These are phyloP conservation scores for Hymenoscyphus infarciens DNA, from an alignment of 2,329 filamentous ascomycete genomes.

Conservation along the genomic window DNA sequence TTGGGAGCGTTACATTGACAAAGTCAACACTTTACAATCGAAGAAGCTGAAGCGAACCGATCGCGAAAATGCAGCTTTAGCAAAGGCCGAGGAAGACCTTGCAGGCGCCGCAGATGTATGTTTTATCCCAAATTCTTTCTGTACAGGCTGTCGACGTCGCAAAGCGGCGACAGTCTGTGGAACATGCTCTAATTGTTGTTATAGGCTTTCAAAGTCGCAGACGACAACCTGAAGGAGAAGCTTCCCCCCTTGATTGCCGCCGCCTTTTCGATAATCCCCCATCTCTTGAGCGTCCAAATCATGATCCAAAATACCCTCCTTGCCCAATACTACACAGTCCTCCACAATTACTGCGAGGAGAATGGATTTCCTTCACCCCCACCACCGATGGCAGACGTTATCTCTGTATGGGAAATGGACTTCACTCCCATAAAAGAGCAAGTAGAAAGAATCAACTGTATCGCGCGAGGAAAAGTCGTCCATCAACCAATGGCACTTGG, in stretches of 20 bases:
- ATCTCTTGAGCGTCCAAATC: slow-evolving; percentile 66
- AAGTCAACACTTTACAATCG: slow-evolving; percentile 59
- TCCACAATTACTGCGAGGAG: slow-evolving; percentile 70
- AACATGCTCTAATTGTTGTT: slow-evolving; percentile 16
- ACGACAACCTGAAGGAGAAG: slow-evolving; percentile 67
- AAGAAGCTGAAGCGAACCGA: slow-evolving; percentile 68
- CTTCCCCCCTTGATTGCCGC: slow-evolving; percentile 70
- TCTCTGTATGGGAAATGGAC: slow-evolving; percentile 60
- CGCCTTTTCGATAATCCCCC: slow-evolving; percentile 70
- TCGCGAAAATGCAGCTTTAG: slow-evolving; percentile 68
- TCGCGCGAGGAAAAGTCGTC: slow-evolving; percentile 65
- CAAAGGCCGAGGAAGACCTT: slow-evolving; percentile 69
- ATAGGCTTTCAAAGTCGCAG: slow-evolving; percentile 69
- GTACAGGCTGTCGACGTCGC: no score
- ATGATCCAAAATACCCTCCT: slow-evolving; percentile 75
- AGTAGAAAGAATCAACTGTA: slow-evolving; percentile 60
- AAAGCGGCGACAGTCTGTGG: slow-evolving; percentile 3
- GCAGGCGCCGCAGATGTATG: slow-evolving; percentile 60
- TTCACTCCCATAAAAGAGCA: slow-evolving; percentile 63
- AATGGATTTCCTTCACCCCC: slow-evolving; percentile 67
- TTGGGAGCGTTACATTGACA: slow-evolving; percentile 73
- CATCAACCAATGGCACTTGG: slow-evolving; percentile 46
- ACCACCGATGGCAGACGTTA: slow-evolving; percentile 67
- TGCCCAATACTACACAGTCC: slow-evolving; percentile 71
- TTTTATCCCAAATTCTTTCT: slow-evolving; percentile 4